Evolutionary conservation across 75 land plant genomes (phyloP).

Genomic region (Sequoia sempervirens): DNA sequence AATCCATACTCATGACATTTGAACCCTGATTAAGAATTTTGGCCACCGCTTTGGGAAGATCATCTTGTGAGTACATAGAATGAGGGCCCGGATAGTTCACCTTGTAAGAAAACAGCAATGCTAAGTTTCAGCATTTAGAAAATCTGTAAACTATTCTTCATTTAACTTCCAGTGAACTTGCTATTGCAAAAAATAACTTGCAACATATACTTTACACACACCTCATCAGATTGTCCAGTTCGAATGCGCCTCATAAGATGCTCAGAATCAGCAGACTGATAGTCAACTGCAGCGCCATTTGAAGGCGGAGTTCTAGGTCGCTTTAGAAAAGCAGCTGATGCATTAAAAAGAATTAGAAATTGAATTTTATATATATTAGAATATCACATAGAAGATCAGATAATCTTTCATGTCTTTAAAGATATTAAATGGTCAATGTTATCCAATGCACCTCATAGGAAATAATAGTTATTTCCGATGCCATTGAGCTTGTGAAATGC

Average conservation of each 20-base stretch:
- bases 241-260: conserved; percentile 72
- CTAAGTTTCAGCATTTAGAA: neutral
- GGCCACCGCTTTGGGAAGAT: conserved; percentile 68
- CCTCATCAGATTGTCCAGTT: conserved; percentile 75
- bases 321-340: conserved; percentile 66
- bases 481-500: neutral
- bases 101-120: conserved; percentile 26
- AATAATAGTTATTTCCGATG: neutral
- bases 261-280: conserved; percentile 86
- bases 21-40: conserved; percentile 71
- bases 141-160: neutral
- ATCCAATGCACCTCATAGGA: neutral
- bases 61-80: conserved; percentile 53
- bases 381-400: neutral
- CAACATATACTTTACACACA: conserved; percentile 9
- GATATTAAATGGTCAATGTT: neutral
- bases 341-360: neutral
- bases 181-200: neutral
- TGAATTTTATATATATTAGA: neutral
- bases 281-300: conserved; percentile 51
- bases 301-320: conserved; percentile 70
- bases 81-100: conserved; percentile 32
- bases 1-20: conserved; percentile 91
- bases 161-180: neutral
- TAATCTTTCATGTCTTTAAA: neutral